Base-by-base conservation (phyloP, 1,284 basidiomycete species). In the Cystobasidium slooffiae region DNA sequence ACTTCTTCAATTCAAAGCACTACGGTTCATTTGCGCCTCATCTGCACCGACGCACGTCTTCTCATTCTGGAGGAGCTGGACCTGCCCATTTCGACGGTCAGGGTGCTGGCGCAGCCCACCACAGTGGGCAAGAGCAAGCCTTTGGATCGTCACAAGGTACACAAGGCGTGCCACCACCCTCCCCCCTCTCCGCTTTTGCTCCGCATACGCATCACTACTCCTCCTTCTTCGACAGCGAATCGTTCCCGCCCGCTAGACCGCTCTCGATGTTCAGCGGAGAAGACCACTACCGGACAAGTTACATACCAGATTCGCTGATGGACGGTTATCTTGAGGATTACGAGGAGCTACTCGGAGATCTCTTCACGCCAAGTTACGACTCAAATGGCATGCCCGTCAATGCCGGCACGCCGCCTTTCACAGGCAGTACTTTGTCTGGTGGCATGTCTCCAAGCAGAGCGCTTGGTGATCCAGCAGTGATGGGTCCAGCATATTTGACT, bases 1-100 rank as follows among this genome's bases (percentile, higher is more conserved):
- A 94, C 80, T 98, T 97, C 83, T 99, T 92, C 93, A 81, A 81
- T 68, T 79, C 78, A 22, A 79, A 81, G 72, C 81, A 81, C 67
- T 81, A 81, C 70, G 69, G 75, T 56, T 69, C 72, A n/a, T 80
- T 75, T 75, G 80, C 81, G 0, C 80, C 80, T 41, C 70, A 76
- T 5, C 55, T 81, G 6, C 80, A 80, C 72, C 78, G 80, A 12
- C 78, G 80, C 14, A 69, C 75, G n/a, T 76, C 75, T 10, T 73
- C 65, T 1, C 65, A 66, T 22, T 49, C 22, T 8, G 69, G 16
- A 10, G 22, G 44, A 47, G 47, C 53, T 10, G 37, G 9, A 24
- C 24, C 61, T 14, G 22, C 46, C 0, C 8, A 22, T 9, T 31
- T 39, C 9, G 31, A 52, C 1, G 41, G 46, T 22, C 59, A 70